Percentiles rank a stretch among this genome's conserved stretches.
Evolutionary conservation across 495 filamentous ascomycete species (phyloP).

Genomic region (Penicillium coffeae): DNA sequence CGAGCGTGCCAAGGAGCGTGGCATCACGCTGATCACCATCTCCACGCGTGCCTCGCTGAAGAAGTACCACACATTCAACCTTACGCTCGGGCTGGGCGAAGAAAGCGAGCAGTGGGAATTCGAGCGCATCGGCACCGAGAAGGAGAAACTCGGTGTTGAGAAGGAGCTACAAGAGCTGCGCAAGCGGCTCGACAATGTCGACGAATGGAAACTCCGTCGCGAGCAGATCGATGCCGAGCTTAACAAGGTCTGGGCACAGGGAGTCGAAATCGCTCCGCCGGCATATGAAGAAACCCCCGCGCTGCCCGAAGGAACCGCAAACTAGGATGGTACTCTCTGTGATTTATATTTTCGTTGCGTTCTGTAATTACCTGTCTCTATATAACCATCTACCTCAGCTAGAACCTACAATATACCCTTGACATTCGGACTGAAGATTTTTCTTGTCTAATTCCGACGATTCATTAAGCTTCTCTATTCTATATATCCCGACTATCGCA

Average conservation of each 20-base stretch:
- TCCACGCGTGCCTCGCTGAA: constrained; percentile 89
- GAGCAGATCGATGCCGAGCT: constrained; percentile 71
- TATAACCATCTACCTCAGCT: neutral
- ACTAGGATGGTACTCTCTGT: constrained; percentile 3
- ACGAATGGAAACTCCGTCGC: constrained; percentile 74
- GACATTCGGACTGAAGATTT: no score
- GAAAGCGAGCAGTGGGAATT: constrained; percentile 72
- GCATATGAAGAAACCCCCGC: constrained; percentile 18
- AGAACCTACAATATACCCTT: neutral
- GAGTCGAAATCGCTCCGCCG: constrained; percentile 39
- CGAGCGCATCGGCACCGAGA: constrained; percentile 85
- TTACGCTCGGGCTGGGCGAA: constrained; percentile 73
- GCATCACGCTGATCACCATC: constrained; percentile 92
- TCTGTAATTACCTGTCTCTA: neutral
- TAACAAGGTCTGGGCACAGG: constrained; percentile 54
- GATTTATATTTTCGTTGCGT: constrained; percentile 1
- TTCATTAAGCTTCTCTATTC: neutral
- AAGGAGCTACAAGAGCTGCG: constrained; percentile 80
- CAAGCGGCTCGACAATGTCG: constrained; percentile 73
- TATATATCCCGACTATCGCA: neutral
- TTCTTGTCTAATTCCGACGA: neutral
- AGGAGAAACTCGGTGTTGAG: constrained; percentile 87
- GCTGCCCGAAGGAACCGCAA: constrained; percentile 6
- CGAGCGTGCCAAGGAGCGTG: constrained; percentile 83
- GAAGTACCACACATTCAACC: constrained; percentile 88